Evolutionary conservation across 2,329 filamentous ascomycete genomes (phyloP).

Genomic region (Colletotrichum karsti): DNA sequence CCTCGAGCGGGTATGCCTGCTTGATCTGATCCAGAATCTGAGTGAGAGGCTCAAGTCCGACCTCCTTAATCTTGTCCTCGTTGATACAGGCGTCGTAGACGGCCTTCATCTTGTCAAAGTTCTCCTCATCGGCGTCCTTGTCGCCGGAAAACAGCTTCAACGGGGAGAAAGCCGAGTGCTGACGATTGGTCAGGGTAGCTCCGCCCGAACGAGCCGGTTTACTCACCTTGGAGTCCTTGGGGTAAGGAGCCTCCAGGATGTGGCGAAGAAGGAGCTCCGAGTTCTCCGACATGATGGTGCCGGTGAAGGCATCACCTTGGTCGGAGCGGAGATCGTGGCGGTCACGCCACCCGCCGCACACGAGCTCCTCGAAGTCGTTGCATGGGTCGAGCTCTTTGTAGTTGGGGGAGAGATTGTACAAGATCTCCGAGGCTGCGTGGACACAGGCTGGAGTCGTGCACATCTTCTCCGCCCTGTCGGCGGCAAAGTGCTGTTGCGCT

Average conservation of each 20-base stretch:
- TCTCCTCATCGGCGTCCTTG: slow-evolving; percentile 62
- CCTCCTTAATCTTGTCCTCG: slow-evolving; percentile 61
- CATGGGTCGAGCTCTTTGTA: slow-evolving; percentile 74
- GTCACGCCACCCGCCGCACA: slow-evolving; percentile 73
- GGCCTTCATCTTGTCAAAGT: slow-evolving; percentile 72
- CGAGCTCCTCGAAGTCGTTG: slow-evolving; percentile 72
- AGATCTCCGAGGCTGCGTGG: slow-evolving; percentile 40
- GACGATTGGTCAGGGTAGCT: slow-evolving; percentile 14
- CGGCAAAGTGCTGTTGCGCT: slow-evolving; percentile 1
- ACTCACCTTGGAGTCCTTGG: slow-evolving; percentile 45
- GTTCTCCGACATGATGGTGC: slow-evolving; percentile 68
- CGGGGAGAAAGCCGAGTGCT: slow-evolving; percentile 61
- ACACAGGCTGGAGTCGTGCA: slow-evolving; percentile 39
- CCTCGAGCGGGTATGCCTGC: slow-evolving; percentile 4
- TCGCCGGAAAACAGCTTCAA: slow-evolving; percentile 42
- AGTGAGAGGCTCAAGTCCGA: slow-evolving; percentile 64
- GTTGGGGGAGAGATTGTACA: slow-evolving; percentile 42
- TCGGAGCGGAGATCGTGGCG: slow-evolving; percentile 72
- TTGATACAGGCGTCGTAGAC: slow-evolving; percentile 74
- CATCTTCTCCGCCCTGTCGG: slow-evolving; percentile 21
- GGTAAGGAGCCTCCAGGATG: slow-evolving; percentile 68
- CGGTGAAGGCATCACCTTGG: slow-evolving; percentile 67
- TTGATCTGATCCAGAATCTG: slow-evolving; percentile 57
- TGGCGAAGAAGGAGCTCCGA: slow-evolving; percentile 67
- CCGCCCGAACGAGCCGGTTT: slow-evolving; percentile 23